Evolutionary conservation across 768 basidiomycete species (phyloP).

Genomic region (Royoungia palumana): DNA sequence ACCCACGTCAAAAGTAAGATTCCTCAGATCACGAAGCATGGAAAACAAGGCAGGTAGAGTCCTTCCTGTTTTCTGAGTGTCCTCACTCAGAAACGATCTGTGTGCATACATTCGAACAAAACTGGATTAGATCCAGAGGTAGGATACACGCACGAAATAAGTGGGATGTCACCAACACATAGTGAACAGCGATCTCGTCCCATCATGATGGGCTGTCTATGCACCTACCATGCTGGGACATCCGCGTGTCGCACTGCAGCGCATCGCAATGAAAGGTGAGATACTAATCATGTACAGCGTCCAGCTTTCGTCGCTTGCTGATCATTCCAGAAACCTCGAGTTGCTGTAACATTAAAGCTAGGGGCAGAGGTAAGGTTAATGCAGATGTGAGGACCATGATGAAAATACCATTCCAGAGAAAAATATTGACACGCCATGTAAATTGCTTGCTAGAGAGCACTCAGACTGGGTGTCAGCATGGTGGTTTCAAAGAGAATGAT

Average conservation of each 20-base stretch:
- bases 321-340: no score
- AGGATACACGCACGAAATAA: constrained; percentile 61
- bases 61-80: constrained; percentile 83
- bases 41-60: constrained; percentile 80
- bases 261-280: constrained; percentile 32
- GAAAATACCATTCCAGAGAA: no score
- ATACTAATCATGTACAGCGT: no score
- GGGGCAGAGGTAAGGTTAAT: no score
- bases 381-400: no score
- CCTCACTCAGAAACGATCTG: constrained; percentile 75
- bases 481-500: no score
- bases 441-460: no score
- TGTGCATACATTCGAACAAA: not conserved
- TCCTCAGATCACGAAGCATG: constrained; percentile 75
- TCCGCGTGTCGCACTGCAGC: constrained; percentile 25
- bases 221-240: constrained; percentile 46
- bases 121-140: not conserved
- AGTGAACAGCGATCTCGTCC: constrained; percentile 85
- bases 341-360: no score
- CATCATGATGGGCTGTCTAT: constrained; percentile 74
- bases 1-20: constrained; percentile 79
- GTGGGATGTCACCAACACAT: constrained; percentile 72
- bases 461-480: no score
- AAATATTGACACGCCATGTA: no score
- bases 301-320: no score